A percentile compares a stretch with the other conserved stretches of the same genome.
phyloP scores from a whole-genome alignment of 768 basidiomycete species.

The Mycena albidolilacea region DNA sequence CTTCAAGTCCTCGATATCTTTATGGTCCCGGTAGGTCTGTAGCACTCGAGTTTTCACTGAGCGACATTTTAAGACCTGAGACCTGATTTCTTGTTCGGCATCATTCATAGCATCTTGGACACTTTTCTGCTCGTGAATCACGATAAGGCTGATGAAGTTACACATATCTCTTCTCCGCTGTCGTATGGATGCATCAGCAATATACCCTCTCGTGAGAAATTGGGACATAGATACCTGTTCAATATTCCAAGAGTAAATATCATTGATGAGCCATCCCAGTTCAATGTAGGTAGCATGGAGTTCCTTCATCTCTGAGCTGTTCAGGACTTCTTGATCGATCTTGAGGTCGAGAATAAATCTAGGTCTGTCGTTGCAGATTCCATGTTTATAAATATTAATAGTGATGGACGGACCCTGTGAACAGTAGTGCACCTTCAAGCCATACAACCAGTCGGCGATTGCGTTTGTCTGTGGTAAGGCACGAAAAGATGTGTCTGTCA shows the following conservation, averaged over 20 bases:
- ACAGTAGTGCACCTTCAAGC: not conserved
- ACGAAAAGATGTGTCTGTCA: not conserved
- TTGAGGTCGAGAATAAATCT: not conserved
- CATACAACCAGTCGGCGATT: not conserved
- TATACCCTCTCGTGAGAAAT: not conserved
- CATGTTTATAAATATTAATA: not conserved
- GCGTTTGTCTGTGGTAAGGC: not conserved
- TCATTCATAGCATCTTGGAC: too few relatives aligned
- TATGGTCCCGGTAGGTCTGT: too few relatives aligned
- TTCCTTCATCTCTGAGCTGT: not conserved
- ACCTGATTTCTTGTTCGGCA: too few relatives aligned
- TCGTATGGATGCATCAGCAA: not conserved
- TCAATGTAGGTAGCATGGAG: not conserved
- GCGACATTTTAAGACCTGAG: too few relatives aligned
- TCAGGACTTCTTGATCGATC: not conserved
- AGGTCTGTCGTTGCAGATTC: not conserved
- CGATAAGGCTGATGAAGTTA: not conserved
- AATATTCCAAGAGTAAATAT: not conserved
- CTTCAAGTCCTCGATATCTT: too few relatives aligned
- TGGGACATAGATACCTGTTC: not conserved
- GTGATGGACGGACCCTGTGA: not conserved
- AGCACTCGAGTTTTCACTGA: too few relatives aligned
- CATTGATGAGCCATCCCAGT: not conserved
- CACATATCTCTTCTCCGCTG: not conserved
- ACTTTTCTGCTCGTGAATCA: too few relatives aligned